Percentiles rank a stretch among this genome's conserved stretches.
These are phyloP conservation scores for Sarocladium strictum DNA, from an alignment of 2,329 filamentous ascomycete genomes.

Conservation along the genomic window DNA sequence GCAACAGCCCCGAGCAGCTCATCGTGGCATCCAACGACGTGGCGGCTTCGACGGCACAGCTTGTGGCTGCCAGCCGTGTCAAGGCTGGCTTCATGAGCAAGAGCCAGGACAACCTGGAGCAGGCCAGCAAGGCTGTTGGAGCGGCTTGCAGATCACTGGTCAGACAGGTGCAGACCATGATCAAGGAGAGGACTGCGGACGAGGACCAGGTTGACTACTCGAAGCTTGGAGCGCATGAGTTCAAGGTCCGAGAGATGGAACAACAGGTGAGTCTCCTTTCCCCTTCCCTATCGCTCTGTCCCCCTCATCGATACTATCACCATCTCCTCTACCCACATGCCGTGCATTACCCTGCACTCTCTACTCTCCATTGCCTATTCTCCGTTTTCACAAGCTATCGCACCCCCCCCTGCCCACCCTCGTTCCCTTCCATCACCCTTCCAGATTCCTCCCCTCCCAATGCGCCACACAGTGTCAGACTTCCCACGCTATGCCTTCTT, in stretches of 20 bases:
- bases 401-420: neutral
- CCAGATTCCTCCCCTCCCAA: conserved; percentile 5
- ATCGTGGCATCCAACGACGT: conserved; percentile 98
- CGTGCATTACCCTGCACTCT: neutral
- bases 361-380: neutral
- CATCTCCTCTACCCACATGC: neutral
- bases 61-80: conserved; percentile 90
- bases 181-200: conserved; percentile 76
- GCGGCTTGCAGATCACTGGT: conserved; percentile 82
- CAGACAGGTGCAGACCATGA: conserved; percentile 89
- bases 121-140: conserved; percentile 88
- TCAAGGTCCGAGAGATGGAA: conserved; percentile 99
- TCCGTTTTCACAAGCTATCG: neutral
- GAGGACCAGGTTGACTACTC: conserved; percentile 84
- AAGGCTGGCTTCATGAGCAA: conserved; percentile 98
- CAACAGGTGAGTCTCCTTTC: conserved; percentile 70
- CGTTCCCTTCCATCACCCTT: neutral
- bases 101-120: conserved; percentile 86
- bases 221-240: conserved; percentile 86
- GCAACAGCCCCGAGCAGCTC: conserved; percentile 92
- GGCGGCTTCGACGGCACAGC: conserved; percentile 89
- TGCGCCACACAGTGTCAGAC: neutral
- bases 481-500: neutral
- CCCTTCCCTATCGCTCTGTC: neutral
- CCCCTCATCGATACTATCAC: neutral